A percentile compares a stretch with the other conserved stretches of the same genome.
phyloP scores from a whole-genome alignment of 352 stramenopile species.

The Phytophthora lateralis region DNA sequence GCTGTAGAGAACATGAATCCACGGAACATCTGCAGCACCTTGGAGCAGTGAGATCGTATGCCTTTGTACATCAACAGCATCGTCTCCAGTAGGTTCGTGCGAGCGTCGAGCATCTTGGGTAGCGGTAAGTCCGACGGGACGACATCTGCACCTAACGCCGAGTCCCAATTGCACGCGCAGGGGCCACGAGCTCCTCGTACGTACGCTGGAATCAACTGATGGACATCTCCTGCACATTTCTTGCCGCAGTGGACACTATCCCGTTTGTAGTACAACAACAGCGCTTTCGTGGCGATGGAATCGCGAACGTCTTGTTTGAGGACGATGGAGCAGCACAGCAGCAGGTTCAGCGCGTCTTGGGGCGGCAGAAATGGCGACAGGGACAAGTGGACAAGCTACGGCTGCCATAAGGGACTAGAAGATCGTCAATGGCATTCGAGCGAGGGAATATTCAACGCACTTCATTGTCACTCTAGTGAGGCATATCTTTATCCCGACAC shows the following conservation, averaged over 20 bases:
- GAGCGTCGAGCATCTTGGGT: neutral
- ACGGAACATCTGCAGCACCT: constrained; percentile 3
- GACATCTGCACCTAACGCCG: neutral
- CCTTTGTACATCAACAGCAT: constrained; percentile 11
- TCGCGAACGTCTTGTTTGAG: constrained; percentile 10
- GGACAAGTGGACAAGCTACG: constrained; percentile 2
- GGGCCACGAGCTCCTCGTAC: constrained; percentile 1
- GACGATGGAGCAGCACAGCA: constrained; percentile 1
- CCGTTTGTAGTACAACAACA: constrained; percentile 5
- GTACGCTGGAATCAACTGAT: constrained; percentile 4
- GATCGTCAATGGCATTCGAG: neutral
- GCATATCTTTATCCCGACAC: too few relatives aligned
- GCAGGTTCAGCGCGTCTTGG: constrained; percentile 1
- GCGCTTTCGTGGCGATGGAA: constrained; percentile 1
- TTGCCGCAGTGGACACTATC: constrained; percentile 4
- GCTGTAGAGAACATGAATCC: neutral
- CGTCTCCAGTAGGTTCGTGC: constrained; percentile 7
- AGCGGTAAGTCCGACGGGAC: neutral
- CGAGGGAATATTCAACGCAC: too few relatives aligned
- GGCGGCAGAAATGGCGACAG: neutral
- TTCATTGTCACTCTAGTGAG: too few relatives aligned
- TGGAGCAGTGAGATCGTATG: neutral
- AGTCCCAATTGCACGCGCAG: constrained; percentile 8
- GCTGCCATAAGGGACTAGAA: neutral
- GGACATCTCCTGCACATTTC: constrained; percentile 4